Evolutionary conservation across 129 eudicot genomes (phyloP).

Genomic region (Glebionis coronaria): DNA sequence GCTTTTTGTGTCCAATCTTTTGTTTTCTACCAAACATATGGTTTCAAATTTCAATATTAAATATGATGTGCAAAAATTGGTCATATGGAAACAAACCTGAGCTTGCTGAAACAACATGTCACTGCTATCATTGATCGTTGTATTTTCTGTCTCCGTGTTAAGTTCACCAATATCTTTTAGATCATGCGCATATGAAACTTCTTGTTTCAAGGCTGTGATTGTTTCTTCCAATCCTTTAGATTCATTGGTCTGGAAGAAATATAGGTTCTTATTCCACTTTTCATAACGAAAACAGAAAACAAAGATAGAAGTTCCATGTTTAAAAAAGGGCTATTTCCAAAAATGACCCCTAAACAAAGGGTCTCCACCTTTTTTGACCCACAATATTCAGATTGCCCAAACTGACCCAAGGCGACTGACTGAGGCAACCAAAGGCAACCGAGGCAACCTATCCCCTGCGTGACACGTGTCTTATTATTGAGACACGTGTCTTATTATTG

Average conservation of each 20-base stretch:
- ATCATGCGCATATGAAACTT: not conserved
- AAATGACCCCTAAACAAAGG: too few species aligned
- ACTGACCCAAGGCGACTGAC: too few species aligned
- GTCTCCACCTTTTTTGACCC: too few species aligned
- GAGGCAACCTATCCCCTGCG: too few species aligned
- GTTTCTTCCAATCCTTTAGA: slow-evolving; percentile 53
- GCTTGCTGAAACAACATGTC: slow-evolving; percentile 38
- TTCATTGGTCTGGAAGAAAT: slow-evolving; percentile 49
- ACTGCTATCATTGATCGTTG: slow-evolving; percentile 24
- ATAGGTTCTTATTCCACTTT: not conserved
- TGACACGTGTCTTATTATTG: too few species aligned
- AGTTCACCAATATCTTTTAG: slow-evolving; percentile 1
- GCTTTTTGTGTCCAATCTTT: not conserved
- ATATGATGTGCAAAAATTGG: slow-evolving; percentile 8
- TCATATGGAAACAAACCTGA: slow-evolving; percentile 40
- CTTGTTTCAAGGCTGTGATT: slow-evolving; percentile 34
- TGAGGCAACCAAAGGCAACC: too few species aligned
- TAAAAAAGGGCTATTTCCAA: too few species aligned
- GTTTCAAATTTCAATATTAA: not conserved
- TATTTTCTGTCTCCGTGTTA: slow-evolving; percentile 27
- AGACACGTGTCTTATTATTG: too few species aligned
- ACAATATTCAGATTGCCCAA: too few species aligned
- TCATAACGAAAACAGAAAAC: not conserved
- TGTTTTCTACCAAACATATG: slow-evolving; percentile 4
- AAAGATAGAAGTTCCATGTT: not conserved